Evolutionary conservation across 495 filamentous ascomycete species (phyloP), one percentile per base, ranked within the genome.

Genomic region (Halenospora varia): DNA sequence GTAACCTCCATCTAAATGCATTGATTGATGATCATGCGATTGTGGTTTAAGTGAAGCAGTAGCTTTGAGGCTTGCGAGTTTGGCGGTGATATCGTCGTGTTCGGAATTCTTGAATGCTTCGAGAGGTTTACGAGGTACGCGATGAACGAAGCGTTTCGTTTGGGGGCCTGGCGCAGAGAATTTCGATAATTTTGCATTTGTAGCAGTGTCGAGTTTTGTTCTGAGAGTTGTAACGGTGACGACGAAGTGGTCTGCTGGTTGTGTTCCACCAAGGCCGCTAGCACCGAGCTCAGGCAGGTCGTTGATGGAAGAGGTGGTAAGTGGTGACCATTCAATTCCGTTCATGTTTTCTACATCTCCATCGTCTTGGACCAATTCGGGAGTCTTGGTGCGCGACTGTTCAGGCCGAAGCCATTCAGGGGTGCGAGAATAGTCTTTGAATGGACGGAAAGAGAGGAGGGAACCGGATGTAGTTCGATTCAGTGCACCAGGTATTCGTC

Each of bases 161-260:
- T 25, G 11, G 10, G 47, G 40, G 8, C 53, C 22, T 40, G 59
- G 41, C 20, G 45, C 50, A 18, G 53, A 58, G 29, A 48, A 54
- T 52, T 42, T 41, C 0, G 62, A 62, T n/a, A 65, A 9, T 19
- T 55, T 49, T 6, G 53, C 44, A 11, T 51, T 2, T 19, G 61
- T 69, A 23, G 52, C 19, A 26, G 45, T 47, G 42, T n/a, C 24
- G 19, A 60, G 42, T 44, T 59, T 71, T 2, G 70, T 68, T 22
- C 81, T 76, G 17, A 74, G 72, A 1, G 79, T 80, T 26, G 73
- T 66, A 3, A 88, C 82, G 18, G 75, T 62, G 24, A 89, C 68
- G 2, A 75, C 68, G 63, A 89, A 89, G 60, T 89, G 82, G 66
- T 90, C 87, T 42, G 81, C 79, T 1, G 85, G 86, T 46, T 74